Evolutionary conservation across 2,329 filamentous ascomycete genomes (phyloP).

Genomic region (Paecilomyces formosus): DNA sequence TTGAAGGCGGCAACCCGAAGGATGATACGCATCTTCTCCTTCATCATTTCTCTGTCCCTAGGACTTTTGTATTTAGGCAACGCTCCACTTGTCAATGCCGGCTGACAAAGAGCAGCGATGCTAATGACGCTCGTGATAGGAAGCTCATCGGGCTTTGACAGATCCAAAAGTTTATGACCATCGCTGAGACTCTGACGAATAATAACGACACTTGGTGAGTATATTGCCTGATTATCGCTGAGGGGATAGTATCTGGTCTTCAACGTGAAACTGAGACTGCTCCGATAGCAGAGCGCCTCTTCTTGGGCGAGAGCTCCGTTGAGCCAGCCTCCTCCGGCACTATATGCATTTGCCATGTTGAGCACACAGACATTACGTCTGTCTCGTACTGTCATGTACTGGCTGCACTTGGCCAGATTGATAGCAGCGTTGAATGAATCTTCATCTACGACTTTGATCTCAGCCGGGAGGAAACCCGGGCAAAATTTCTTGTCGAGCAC

Average conservation of each 20-base stretch:
- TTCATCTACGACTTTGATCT: conserved; percentile 46
- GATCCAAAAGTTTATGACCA: conserved; percentile 42
- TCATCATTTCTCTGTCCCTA: conserved; percentile 47
- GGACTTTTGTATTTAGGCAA: conserved; percentile 31
- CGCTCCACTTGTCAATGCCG: conserved; percentile 17
- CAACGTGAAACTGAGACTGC: conserved; percentile 35
- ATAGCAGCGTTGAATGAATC: conserved; percentile 55
- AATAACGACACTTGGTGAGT: conserved; percentile 54
- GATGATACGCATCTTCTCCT: conserved; percentile 55
- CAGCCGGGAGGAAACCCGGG: conserved; percentile 29
- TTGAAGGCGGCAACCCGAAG: conserved; percentile 53
- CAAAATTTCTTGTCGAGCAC: conserved; percentile 36
- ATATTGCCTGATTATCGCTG: conserved; percentile 44
- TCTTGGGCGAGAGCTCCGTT: conserved; percentile 59
- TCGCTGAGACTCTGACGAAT: conserved; percentile 45
- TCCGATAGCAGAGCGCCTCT: conserved; percentile 61
- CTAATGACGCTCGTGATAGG: conserved; percentile 54
- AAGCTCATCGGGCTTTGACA: conserved; percentile 24
- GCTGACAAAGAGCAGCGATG: conserved; percentile 49
- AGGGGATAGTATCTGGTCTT: conserved; percentile 47
- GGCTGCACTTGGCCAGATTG: conserved; percentile 18
- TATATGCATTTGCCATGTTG: conserved; percentile 56
- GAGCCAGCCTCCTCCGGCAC: conserved; percentile 57
- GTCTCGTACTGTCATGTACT: conserved; percentile 17
- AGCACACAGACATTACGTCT: conserved; percentile 49